Evolutionary conservation across 192 early-diverging fungal species (phyloP).

Genomic region (Jimgerdemannia flammicorona): DNA sequence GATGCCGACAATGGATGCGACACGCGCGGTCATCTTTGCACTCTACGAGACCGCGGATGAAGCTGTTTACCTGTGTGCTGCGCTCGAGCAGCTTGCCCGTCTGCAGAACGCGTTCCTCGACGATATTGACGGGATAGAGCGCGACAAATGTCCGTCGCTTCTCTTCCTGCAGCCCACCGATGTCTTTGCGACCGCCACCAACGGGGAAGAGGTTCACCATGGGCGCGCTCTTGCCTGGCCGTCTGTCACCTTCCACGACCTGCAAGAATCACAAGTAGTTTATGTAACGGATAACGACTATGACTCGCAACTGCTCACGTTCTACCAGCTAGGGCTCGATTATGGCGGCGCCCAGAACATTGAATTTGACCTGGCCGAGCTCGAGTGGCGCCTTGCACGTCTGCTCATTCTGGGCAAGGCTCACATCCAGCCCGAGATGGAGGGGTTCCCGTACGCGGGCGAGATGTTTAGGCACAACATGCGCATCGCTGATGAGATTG

Average conservation of each 20-base stretch:
- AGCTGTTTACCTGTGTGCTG: conserved; percentile 11
- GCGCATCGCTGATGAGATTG: conserved; percentile 12
- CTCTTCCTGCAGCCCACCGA: not conserved
- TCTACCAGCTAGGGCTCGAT: conserved; percentile 8
- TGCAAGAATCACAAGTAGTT: not conserved
- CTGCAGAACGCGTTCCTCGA: conserved; percentile 14
- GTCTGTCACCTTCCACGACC: not conserved
- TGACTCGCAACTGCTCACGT: conserved; percentile 8
- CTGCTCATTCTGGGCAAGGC: conserved; percentile 1
- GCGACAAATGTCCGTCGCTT: not conserved
- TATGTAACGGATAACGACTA: conserved; percentile 10
- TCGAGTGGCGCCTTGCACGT: conserved; percentile 9
- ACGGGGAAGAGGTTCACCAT: not conserved
- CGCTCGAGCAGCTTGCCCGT: conserved; percentile 4
- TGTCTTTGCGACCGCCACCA: conserved; percentile 2
- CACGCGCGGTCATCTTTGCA: conserved; percentile 1
- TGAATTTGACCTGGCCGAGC: conserved; percentile 13
- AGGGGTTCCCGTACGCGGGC: conserved; percentile 9
- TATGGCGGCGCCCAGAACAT: conserved; percentile 12
- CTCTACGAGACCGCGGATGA: conserved; percentile 5
- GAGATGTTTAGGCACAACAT: conserved; percentile 10
- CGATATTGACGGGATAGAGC: not conserved
- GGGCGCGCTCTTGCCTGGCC: not conserved
- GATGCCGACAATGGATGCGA: conserved; percentile 2
- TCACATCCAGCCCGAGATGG: conserved; percentile 2